Base-by-base conservation (phyloP, 2,329 filamentous ascomycete genomes). In the Neofusicoccum parvum region DNA sequence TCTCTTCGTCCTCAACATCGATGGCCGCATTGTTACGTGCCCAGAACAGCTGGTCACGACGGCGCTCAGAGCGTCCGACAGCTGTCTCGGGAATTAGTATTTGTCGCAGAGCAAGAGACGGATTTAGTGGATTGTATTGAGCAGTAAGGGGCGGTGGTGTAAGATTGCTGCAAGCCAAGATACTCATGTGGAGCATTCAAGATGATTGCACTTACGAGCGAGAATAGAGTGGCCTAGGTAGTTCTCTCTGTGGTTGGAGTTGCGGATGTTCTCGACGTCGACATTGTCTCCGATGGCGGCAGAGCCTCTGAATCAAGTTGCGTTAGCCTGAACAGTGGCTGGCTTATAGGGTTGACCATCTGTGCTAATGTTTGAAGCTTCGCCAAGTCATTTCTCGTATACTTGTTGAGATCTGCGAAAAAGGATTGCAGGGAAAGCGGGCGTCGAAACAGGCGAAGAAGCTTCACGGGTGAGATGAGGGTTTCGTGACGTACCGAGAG, bases 211-310 rank as follows among this genome's bases (percentile, higher is more conserved):
- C 72, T 36, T 72, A 75, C 71, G 92, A 0, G 94, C 94, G 83
- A 94, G 97, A 66, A 97, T 80, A 66, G 91, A 95, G 81, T 97
- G 94, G 62, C 94, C 94, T 7, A 97, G 90, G 77, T 90, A 90
- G 76, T 90, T 97, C 79, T 99, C 94, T 78, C 95, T 93, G 74
- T 97, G 94, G 23, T 86, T 82, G 58, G 93, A 96, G 69, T 84
- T 88, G 76, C 94, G 90, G 74, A 99, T 94, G 71, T 97, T 93
- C 70, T 94, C 91, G 95, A 95, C 98, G 80, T 90, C 94, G 82
- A 99, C 99, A 78, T 97, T 93, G 4, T 48, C 27, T 11, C 62
- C 62, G 41, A 64, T 64, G n/a, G 49, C 50, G n/a, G 15, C 37
- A 9, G 50, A 37, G 17, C 62, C 62, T 37, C 62, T 64, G 39